phyloP scores from a whole-genome alignment of 768 basidiomycete genomes.

The Suillus ampliporus region DNA sequence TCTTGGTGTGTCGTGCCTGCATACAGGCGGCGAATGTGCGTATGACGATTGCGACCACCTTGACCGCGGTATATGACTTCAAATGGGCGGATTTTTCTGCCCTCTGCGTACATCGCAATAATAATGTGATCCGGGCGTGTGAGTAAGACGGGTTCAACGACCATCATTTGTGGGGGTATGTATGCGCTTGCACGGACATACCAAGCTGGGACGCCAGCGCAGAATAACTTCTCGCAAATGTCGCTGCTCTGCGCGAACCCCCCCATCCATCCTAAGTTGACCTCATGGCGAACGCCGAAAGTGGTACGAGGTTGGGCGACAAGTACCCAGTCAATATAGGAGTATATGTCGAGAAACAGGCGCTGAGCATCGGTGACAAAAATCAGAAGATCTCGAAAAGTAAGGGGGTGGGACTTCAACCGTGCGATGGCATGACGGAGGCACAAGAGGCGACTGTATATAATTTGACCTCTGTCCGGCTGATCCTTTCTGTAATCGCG shows the following conservation, averaged over 20 bases:
- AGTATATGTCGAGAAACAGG: slow-evolving; percentile 8
- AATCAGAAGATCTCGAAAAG: slow-evolving; percentile 1
- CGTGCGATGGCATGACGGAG: neutral
- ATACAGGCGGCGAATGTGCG: neutral
- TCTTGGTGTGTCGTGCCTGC: neutral
- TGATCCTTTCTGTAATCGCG: neutral
- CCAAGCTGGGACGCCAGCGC: slow-evolving; percentile 3
- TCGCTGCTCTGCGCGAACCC: neutral
- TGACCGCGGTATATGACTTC: neutral
- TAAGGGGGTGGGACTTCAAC: slow-evolving; percentile 10
- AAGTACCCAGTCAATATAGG: slow-evolving; percentile 7
- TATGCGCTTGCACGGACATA: neutral
- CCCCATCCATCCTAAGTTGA: slow-evolving; percentile 8
- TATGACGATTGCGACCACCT: slow-evolving; percentile 1
- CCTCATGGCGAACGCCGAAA: neutral
- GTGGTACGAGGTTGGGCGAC: neutral
- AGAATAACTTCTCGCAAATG: neutral
- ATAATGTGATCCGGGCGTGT: slow-evolving; percentile 6
- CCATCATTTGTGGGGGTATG: slow-evolving; percentile 1
- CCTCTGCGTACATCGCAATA: neutral
- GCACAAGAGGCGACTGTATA: neutral
- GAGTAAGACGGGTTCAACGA: neutral
- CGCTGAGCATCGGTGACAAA: slow-evolving; percentile 15
- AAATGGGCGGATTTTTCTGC: slow-evolving; percentile 1
- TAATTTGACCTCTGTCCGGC: slow-evolving; percentile 6